Percentiles rank a stretch among this genome's conserved stretches.
phyloP scores from a whole-genome alignment of 495 filamentous ascomycete genomes.

The Tuber microsphaerosporum region DNA sequence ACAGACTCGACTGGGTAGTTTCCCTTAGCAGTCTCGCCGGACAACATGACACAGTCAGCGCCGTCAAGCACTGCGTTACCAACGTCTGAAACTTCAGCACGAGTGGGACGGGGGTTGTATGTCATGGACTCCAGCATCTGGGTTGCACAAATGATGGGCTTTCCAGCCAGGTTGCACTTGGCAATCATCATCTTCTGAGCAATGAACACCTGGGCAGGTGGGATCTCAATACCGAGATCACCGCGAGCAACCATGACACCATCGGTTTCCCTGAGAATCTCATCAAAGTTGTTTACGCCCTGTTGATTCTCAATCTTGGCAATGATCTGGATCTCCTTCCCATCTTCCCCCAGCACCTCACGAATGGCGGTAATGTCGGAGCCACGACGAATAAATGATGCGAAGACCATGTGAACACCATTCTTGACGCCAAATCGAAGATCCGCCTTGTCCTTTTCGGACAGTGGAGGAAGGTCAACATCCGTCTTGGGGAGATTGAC shows the following conservation, averaged over 20 bases:
- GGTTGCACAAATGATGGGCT: slow-evolving; percentile 85
- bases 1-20: slow-evolving; percentile 88
- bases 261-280: slow-evolving; percentile 92
- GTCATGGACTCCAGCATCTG: slow-evolving; percentile 99
- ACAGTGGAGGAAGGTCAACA: slow-evolving; percentile 93
- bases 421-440: slow-evolving; percentile 94
- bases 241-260: slow-evolving; percentile 99
- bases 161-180: slow-evolving; percentile 99
- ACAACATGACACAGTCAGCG: slow-evolving; percentile 99
- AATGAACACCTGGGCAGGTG: slow-evolving; percentile 94
- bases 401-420: slow-evolving; percentile 97
- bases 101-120: slow-evolving; percentile 95
- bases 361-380: slow-evolving; percentile 89
- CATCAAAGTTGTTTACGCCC: slow-evolving; percentile 97
- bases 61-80: slow-evolving; percentile 96
- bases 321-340: slow-evolving; percentile 96
- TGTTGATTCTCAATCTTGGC: slow-evolving; percentile 99
- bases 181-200: slow-evolving; percentile 99
- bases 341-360: slow-evolving; percentile 81
- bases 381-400: slow-evolving; percentile 91
- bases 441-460: slow-evolving; percentile 95
- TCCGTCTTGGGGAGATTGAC: slow-evolving; percentile 98
- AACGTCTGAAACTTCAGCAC: slow-evolving; percentile 96
- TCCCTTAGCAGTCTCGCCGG: slow-evolving; percentile 97
- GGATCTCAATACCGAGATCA: slow-evolving; percentile 97